A percentile compares a stretch with the other conserved stretches of the same genome.
These are phyloP conservation scores for Plasmodium cynomolgi DNA, from an alignment of 169 alveolate species.

Conservation along the genomic window DNA sequence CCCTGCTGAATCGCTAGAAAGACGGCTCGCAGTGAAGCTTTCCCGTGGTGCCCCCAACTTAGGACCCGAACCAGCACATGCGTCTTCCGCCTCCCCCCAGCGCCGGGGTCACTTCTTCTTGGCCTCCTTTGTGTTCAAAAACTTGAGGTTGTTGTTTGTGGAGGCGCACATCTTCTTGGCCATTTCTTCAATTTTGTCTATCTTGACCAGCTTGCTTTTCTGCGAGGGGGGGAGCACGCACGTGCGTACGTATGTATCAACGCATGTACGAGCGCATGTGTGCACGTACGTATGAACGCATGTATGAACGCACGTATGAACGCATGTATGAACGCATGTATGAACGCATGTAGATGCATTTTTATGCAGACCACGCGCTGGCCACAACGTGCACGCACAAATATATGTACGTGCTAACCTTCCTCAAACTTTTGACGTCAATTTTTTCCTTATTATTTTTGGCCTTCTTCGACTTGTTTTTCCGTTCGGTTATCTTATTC, in stretches of 20 bases:
- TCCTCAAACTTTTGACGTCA: constrained; percentile 64
- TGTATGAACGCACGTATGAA: background rate
- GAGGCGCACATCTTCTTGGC: constrained; percentile 59
- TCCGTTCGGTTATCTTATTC: constrained; percentile 64
- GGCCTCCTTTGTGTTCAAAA: constrained; percentile 12
- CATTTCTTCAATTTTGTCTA: constrained; percentile 62
- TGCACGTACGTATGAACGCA: background rate
- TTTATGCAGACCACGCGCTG: background rate
- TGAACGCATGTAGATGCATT: background rate
- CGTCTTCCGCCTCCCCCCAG: background rate
- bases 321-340: background rate
- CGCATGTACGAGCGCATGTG: background rate
- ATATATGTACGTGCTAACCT: constrained; percentile 11
- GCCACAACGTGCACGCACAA: background rate
- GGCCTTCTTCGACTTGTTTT: constrained; percentile 48
- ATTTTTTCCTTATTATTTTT: constrained; percentile 42
- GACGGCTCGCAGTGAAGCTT: background rate
- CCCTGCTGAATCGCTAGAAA: background rate
- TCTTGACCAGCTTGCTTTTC: constrained; percentile 60
- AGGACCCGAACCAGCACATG: background rate
- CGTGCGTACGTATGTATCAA: background rate
- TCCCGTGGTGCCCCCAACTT: background rate
- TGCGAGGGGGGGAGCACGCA: background rate
- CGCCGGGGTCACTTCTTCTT: background rate
- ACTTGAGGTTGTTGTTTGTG: constrained; percentile 25